Evolutionary conservation across 345 rosid genomes (phyloP), one percentile per base, ranked within the genome.

Genomic region (Isatis tinctoria): DNA sequence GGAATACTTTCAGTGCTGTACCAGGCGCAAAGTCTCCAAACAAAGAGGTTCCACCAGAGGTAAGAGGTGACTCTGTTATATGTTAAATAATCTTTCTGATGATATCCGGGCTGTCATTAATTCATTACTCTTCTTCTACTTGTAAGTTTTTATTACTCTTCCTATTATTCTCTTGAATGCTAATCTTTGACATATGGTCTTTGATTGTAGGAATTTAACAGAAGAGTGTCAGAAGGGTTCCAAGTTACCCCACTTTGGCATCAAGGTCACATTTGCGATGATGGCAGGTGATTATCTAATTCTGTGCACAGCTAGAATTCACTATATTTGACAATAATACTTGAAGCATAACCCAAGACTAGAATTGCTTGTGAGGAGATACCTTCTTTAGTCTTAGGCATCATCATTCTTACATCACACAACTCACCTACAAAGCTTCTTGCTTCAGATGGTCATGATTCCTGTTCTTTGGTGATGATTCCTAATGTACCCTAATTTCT

Each of bases 171-270:
- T 26, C 13, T 33, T 76, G 59, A 35, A 58, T 30, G 9, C 28
- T 71, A 37, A 65, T 56, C 13, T 62, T 33, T 26, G 14, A 35
- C 70, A 56, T 51, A 56, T 77, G 67, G 9, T 5, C 30, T 40
- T 60, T 82, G 45, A 49, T 26, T 67, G 49, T 80, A 94, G 98
- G 98, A 89, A 51, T 94, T 94, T 64, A 86, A 83, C 53, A 72
- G 48, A 57, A 85, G 85, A 73, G 96, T 94, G 22, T 76, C 66
- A 10, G 88, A 94, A 87, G 98, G 98, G 45, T 94, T 91, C 78
- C 98, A 94, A 87, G 97, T 84, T 52, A 91, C 82, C 64, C 98
- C 98, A 72, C 66, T 88, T 66, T 94, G 98, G 97, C 84, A 94
- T 82, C 97, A 94, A 87, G 98, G 98, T 69, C 88, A 80, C 77